Percentiles rank a stretch among this genome's conserved stretches.
These are phyloP conservation scores for Boechera retrofracta DNA, from an alignment of 345 rosid genomes.

Conservation along the genomic window DNA sequence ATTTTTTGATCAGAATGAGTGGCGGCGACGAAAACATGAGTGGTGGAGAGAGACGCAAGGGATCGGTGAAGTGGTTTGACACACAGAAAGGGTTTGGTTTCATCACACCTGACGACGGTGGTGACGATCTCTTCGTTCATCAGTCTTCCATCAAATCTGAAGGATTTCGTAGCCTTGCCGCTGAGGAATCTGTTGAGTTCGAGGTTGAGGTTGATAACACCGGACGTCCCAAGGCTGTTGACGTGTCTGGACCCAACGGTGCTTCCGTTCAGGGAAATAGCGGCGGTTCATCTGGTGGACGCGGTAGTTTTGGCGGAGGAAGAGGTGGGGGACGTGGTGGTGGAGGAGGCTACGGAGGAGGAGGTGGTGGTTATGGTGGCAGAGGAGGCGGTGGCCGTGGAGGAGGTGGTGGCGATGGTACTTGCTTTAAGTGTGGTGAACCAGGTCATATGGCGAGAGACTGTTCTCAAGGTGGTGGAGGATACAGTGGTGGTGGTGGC, in stretches of 20 bases:
- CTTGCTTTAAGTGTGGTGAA: constrained; percentile 51
- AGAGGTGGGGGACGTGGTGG: constrained; percentile 51
- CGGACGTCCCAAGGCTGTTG: constrained; percentile 76
- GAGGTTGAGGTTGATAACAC: constrained; percentile 48
- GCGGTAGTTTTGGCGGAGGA: constrained; percentile 44
- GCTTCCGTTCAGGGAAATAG: constrained; percentile 36
- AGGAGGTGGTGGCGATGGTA: constrained; percentile 55
- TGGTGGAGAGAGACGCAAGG: constrained; percentile 46
- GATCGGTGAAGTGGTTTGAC: constrained; percentile 77
- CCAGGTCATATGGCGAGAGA: constrained; percentile 48
- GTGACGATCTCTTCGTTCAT: constrained; percentile 88
- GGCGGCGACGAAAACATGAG: constrained; percentile 26
- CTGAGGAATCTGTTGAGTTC: constrained; percentile 74
- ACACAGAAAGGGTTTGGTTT: constrained; percentile 87
- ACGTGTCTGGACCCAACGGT: constrained; percentile 71
- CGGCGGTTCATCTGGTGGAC: constrained; percentile 39
- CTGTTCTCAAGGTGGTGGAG: constrained; percentile 52
- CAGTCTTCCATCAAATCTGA: constrained; percentile 82
- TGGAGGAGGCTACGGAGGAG: constrained; percentile 25
- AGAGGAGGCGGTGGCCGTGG: constrained; percentile 55
- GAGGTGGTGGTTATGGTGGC: constrained; percentile 40
- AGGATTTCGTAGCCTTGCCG: constrained; percentile 72
- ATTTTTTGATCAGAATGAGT: constrained; percentile 34
- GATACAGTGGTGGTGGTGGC: constrained; percentile 48
- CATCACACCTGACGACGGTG: constrained; percentile 86